Base-by-base conservation (phyloP, 768 basidiomycete species). In the Podaxis sp. region DNA sequence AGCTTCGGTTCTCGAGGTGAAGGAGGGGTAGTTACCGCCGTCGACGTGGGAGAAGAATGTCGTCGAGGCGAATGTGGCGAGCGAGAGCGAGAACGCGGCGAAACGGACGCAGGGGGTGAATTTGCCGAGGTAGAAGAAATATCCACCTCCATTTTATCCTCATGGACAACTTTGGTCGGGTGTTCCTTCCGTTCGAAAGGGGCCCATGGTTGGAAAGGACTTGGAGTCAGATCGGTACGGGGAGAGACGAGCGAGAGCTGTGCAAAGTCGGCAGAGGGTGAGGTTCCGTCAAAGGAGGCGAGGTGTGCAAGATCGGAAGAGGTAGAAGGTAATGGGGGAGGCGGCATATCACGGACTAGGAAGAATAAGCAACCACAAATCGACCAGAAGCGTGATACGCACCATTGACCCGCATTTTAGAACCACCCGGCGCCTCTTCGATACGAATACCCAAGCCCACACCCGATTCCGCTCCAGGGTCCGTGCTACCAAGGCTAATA, bases 261-360 rank as follows among this genome's bases (percentile, higher is more conserved):
- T 1, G 84, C 84, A 40, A 86, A 72, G 53, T 78, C 80, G 48
- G 84, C 79, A 61, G 86, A 85, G 0, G 81, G 74, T 1, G 58
- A 59, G 4, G 18, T 16, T 3, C 27, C 51, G 1, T 60, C 59
- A 2, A 60, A 44, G 18, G 42, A 60, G 3, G 50, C 21, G 21
- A 60, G 59, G 32, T 60, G 50, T 21, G 55, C 11, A n/a, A 56
- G 55, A 32, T 56, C 55, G 27, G 14, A 32, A 3, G 59, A 54
- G n/a, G 59, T 44, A 6, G 59, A 11, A 16, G 59, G 59, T 1
- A 60, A 42, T 23, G 59, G 59, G 1, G 59, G 59, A 5, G 59
- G 59, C 0, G 59, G 59, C 59, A 60, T 60, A 5, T 53, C 51
- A 18, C 48, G 38, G 44, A 42, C 48, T 59, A 42, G 18, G 9